A percentile compares a stretch with the other conserved stretches of the same genome.
phyloP scores from a whole-genome alignment of 805 yeast species.

The Kodamaea nitidulidarum region DNA sequence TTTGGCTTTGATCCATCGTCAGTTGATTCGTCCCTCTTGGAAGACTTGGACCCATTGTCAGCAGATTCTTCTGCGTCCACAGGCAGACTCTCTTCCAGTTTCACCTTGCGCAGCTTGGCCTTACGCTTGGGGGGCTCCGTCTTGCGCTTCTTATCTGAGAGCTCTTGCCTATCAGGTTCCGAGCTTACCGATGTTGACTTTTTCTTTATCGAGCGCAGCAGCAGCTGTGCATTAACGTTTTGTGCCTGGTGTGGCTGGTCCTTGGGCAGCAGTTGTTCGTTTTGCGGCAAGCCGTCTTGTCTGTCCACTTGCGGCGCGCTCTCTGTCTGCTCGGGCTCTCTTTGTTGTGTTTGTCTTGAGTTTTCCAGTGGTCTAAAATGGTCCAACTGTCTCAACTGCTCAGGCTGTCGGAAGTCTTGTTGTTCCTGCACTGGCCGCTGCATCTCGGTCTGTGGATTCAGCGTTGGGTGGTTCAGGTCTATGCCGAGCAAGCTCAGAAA shows the following conservation, averaged over 20 bases:
- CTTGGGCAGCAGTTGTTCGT: no score
- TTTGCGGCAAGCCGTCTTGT: background rate
- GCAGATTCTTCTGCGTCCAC: conserved; percentile 7
- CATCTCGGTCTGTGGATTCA: conserved; percentile 3
- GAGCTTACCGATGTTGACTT: no score
- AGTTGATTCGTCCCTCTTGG: conserved; percentile 9
- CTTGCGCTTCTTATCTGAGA: conserved; percentile 10
- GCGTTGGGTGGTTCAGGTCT: conserved; percentile 5
- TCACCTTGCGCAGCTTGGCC: conserved; percentile 10
- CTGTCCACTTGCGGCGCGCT: no score
- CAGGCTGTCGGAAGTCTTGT: no score
- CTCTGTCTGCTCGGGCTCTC: conserved; percentile 7
- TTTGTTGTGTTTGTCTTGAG: conserved; percentile 3
- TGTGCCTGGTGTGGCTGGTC: no score
- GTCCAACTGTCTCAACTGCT: no score
- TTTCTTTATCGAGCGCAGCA: no score
- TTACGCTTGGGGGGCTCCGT: conserved; percentile 8
- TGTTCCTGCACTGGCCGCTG: conserved; percentile 10
- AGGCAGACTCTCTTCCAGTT: conserved; percentile 6
- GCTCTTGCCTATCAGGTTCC: conserved; percentile 1
- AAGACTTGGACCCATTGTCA: conserved; percentile 9
- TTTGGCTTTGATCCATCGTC: conserved; percentile 9
- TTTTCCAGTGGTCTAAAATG: conserved; percentile 5
- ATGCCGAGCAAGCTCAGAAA: conserved; percentile 38
- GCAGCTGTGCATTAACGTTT: no score